Evolutionary conservation across 805 yeast genomes (phyloP), one percentile per base, ranked within the genome.

Genomic region (Kluyveromyces dobzhanskii): DNA sequence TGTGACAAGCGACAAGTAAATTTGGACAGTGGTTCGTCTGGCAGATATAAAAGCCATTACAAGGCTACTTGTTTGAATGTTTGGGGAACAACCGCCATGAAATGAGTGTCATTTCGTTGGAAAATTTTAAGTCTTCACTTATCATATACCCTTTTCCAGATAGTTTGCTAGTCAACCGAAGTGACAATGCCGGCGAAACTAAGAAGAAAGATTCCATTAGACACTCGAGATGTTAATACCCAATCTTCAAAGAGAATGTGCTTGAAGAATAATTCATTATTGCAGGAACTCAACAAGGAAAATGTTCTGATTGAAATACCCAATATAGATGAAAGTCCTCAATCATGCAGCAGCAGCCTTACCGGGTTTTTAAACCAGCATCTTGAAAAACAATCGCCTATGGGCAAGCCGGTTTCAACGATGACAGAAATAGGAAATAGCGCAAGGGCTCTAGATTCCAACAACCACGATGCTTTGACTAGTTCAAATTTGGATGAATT

Each of bases 401-500:
- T n/a, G 6, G 12, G 13, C 30, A 34, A 16, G n/a, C 23, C 30
- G 19, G 5, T 32, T 3, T n/a, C 35, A 5, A 7, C 16, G 10
- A 17, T n/a, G 5, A 24, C 14, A 19, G 25, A 16, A 5, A 14
- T 7, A n/a, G 21, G 8, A 8, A 13, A 5, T 11, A 14, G 14
- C 8, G 31, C 8, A 14, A 9, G 11, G 9, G 25, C 11, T 7
- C n/a, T 27, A 14, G 16, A 27, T n/a, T n/a, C 24, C 10, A 17
- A 23, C 12, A 17, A 23, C 17, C 17, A 27, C 18, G 3, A 16
- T 10, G 35, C 19, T 9, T 40, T 57, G 31, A 53, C 46, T 5
- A 45, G 41, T 29, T 27, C 34, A 4, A 52, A 49, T 29, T 32
- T 57, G 18, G 46, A 39, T 12, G 26, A 32, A 10, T 35, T 56